Evolutionary conservation across 73 alveolate genomes (phyloP).

Genomic region (Paramecium pentaurelia): DNA sequence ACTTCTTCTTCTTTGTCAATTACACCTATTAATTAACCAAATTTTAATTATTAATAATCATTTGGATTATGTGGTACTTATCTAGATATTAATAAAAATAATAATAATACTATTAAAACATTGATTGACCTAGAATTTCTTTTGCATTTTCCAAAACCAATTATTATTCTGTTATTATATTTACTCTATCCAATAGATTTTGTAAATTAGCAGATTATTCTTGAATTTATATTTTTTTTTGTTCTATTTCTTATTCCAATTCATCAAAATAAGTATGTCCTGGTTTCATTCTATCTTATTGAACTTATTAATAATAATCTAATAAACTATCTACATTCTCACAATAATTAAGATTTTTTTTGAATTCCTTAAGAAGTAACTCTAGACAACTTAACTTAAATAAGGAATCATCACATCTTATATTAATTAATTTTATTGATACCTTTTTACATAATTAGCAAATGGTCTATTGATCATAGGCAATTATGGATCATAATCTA

Average conservation of each 20-base stretch:
- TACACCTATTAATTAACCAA: slow-evolving; percentile 77
- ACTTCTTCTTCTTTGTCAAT: slow-evolving; percentile 80
- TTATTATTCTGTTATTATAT: slow-evolving; percentile 4
- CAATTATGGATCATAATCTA: slow-evolving; percentile 29
- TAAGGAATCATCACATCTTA: slow-evolving; percentile 78
- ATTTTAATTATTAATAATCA: neutral
- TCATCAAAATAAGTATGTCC: slow-evolving; percentile 61
- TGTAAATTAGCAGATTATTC: slow-evolving; percentile 38
- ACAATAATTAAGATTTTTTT: slow-evolving; percentile 62
- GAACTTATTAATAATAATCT: slow-evolving; percentile 33
- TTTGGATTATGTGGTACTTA: neutral
- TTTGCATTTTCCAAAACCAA: slow-evolving; percentile 48
- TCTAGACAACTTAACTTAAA: slow-evolving; percentile 56
- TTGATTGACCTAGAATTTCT: slow-evolving; percentile 13
- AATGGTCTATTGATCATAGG: slow-evolving; percentile 24
- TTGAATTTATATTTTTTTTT: neutral
- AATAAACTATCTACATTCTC: slow-evolving; percentile 39
- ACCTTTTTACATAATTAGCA: slow-evolving; percentile 42
- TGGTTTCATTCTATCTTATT: slow-evolving; percentile 2
- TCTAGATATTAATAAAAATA: neutral
- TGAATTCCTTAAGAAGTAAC: slow-evolving; percentile 57
- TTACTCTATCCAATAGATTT: slow-evolving; percentile 12
- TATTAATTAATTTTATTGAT: neutral
- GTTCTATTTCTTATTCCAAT: slow-evolving; percentile 45
- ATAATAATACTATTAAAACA: neutral